Conservation (phyloP, 345 rosid genomes). For the Combretum micranthum region DNA sequence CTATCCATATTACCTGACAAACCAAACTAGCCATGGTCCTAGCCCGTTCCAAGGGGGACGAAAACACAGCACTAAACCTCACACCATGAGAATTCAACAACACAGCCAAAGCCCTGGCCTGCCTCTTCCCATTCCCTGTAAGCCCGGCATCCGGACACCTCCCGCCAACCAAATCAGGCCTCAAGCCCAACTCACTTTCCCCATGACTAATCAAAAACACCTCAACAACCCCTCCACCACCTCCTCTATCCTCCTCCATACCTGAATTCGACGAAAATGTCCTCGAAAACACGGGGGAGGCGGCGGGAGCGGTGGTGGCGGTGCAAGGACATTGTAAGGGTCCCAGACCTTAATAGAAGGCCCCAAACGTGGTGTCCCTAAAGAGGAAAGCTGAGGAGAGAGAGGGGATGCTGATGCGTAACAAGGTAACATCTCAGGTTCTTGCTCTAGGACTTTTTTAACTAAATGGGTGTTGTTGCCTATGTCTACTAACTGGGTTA, state of each 20-base stretch:
- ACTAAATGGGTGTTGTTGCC: conserved; percentile 32
- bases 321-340: conserved; percentile 85
- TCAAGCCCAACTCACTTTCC: conserved; percentile 62
- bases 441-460: conserved; percentile 84
- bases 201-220: conserved; percentile 73
- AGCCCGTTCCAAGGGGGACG: conserved; percentile 81
- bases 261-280: conserved; percentile 21
- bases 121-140: conserved; percentile 74
- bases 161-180: conserved; percentile 79
- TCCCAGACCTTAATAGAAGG: conserved; percentile 96
- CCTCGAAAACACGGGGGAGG: conserved; percentile 43
- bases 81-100: conserved; percentile 75
- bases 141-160: conserved; percentile 61
- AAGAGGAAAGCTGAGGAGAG: conserved; percentile 79
- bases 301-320: conserved; percentile 53
- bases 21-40: conserved; percentile 74
- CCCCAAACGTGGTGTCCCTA: conserved; percentile 85
- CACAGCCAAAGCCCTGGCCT: conserved; percentile 89
- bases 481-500: conserved; percentile 11
- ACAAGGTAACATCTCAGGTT: conserved; percentile 87
- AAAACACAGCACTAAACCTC: conserved; percentile 57
- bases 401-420: conserved; percentile 90
- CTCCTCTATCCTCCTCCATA: conserved; percentile 32
- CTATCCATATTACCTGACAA: conserved; percentile 49
- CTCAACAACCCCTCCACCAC: conserved; percentile 36